phyloP scores from a whole-genome alignment of 129 eudicot genomes.

The Arctium lappa region DNA sequence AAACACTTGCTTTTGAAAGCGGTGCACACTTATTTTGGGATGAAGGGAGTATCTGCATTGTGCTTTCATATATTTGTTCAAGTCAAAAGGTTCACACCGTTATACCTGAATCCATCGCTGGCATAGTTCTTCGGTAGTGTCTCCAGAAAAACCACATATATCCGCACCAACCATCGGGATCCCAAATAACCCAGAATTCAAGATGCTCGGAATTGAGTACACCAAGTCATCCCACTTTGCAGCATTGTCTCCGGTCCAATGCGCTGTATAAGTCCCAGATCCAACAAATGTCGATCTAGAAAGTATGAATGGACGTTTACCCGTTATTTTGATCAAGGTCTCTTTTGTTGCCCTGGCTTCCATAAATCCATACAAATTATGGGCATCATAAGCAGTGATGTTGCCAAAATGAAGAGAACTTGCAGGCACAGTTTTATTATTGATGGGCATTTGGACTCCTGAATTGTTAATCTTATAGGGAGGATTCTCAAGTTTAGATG shows the following conservation, averaged over 20 bases:
- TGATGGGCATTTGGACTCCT: slow-evolving; percentile 46
- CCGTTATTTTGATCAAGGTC: slow-evolving; percentile 38
- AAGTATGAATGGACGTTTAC: slow-evolving; percentile 71
- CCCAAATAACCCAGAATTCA: slow-evolving; percentile 74
- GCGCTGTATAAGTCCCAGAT: slow-evolving; percentile 76
- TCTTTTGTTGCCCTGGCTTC: slow-evolving; percentile 65
- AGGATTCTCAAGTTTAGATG: slow-evolving; percentile 67
- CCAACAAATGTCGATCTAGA: slow-evolving; percentile 82
- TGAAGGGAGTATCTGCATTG: background rate
- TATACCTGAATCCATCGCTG: slow-evolving; percentile 85
- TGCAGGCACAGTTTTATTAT: slow-evolving; percentile 60
- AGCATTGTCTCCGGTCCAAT: slow-evolving; percentile 95
- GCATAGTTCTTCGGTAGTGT: slow-evolving; percentile 89
- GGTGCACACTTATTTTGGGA: background rate
- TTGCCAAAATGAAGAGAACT: slow-evolving; percentile 65
- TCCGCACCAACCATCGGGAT: slow-evolving; percentile 94
- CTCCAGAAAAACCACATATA: slow-evolving; percentile 68
- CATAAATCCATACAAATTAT: slow-evolving; percentile 74
- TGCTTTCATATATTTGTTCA: background rate
- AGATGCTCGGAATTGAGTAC: slow-evolving; percentile 65
- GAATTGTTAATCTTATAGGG: slow-evolving; percentile 77
- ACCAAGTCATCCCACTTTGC: slow-evolving; percentile 89
- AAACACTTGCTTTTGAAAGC: too few relatives aligned
- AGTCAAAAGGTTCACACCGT: background rate
- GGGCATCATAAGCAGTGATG: slow-evolving; percentile 64